A percentile compares a stretch with the other conserved stretches of the same genome.
These are phyloP conservation scores for Suillus cothurnatus DNA, from an alignment of 768 basidiomycete genomes.

Conservation along the genomic window DNA sequence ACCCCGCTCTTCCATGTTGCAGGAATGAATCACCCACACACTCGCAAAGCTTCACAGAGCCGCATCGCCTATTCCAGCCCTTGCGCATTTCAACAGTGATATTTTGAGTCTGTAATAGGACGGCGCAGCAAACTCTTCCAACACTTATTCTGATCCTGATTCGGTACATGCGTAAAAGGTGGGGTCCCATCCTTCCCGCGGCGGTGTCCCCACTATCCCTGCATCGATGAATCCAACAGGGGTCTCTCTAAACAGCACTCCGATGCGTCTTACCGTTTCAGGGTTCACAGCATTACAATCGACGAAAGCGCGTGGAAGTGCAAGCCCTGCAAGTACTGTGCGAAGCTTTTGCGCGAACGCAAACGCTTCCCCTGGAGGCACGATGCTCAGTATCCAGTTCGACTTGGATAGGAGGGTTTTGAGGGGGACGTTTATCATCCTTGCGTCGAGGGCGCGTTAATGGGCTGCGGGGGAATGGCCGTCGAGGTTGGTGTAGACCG, in stretches of 20 bases:
- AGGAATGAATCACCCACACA: constrained; percentile 39
- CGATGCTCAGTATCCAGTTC: constrained; percentile 50
- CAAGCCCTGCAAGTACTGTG: not conserved
- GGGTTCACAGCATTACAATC: constrained; percentile 63
- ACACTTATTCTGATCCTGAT: constrained; percentile 20
- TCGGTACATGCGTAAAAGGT: constrained; percentile 53
- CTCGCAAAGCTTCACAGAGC: constrained; percentile 62
- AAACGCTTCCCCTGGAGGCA: constrained; percentile 52
- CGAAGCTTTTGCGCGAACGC: constrained; percentile 38
- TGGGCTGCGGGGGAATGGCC: constrained; percentile 50
- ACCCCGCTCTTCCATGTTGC: not conserved
- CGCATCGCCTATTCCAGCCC: constrained; percentile 53
- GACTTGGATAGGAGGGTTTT: constrained; percentile 33
- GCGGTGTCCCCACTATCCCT: constrained; percentile 57
- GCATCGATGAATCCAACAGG: constrained; percentile 49
- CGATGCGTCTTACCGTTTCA: constrained; percentile 46
- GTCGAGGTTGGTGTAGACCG: constrained; percentile 53
- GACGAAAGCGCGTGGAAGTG: constrained; percentile 37
- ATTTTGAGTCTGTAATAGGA: constrained; percentile 45
- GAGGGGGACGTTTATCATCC: constrained; percentile 44
- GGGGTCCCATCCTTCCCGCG: constrained; percentile 46
- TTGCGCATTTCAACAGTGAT: constrained; percentile 43
- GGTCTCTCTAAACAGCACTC: constrained; percentile 39
- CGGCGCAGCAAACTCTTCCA: constrained; percentile 40
- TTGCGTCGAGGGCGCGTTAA: constrained; percentile 47